These are phyloP conservation scores for Phytophthora litchii DNA, from an alignment of 352 stramenopile genomes.

Conservation along the genomic window DNA sequence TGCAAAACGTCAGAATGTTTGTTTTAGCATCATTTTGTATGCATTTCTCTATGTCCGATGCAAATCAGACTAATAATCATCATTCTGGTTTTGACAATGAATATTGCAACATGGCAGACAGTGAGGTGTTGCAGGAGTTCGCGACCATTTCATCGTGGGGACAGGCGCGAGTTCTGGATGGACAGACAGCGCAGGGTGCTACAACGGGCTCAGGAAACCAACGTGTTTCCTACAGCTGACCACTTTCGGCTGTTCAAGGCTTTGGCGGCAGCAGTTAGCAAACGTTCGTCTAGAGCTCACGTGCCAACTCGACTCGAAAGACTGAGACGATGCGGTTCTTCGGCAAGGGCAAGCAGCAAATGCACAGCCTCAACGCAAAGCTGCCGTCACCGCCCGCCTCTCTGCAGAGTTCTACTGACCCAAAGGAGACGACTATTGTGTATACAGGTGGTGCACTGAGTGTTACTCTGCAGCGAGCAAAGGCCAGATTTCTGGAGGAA, in stretches of 20 bases:
- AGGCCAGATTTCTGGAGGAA: constrained; percentile 37
- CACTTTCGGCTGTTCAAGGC: constrained; percentile 23
- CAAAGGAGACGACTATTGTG: constrained; percentile 24
- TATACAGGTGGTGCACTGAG: constrained; percentile 45
- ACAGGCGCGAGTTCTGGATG: constrained; percentile 10
- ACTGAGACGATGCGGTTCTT: constrained; percentile 31
- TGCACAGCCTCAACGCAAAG: constrained; percentile 10
- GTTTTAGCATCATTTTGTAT: constrained; percentile 25
- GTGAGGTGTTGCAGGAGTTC: background rate
- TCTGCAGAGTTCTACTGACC: background rate
- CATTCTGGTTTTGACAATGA: no score
- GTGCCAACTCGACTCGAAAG: background rate
- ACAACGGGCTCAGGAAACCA: background rate
- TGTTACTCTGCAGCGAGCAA: constrained; percentile 50
- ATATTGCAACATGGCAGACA: no score
- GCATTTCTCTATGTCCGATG: background rate
- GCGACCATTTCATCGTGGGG: background rate
- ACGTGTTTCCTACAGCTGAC: constrained; percentile 23
- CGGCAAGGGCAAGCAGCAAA: constrained; percentile 11
- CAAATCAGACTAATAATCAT: constrained; percentile 8
- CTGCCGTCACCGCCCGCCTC: constrained; percentile 12
- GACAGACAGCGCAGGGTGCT: constrained; percentile 8
- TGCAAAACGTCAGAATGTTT: constrained; percentile 20
- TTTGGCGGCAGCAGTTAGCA: constrained; percentile 11
- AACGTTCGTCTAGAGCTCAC: constrained; percentile 13